A percentile compares a stretch with the other conserved stretches of the same genome.
phyloP scores from a whole-genome alignment of 257 asterid species.

The Ballota nigra region DNA sequence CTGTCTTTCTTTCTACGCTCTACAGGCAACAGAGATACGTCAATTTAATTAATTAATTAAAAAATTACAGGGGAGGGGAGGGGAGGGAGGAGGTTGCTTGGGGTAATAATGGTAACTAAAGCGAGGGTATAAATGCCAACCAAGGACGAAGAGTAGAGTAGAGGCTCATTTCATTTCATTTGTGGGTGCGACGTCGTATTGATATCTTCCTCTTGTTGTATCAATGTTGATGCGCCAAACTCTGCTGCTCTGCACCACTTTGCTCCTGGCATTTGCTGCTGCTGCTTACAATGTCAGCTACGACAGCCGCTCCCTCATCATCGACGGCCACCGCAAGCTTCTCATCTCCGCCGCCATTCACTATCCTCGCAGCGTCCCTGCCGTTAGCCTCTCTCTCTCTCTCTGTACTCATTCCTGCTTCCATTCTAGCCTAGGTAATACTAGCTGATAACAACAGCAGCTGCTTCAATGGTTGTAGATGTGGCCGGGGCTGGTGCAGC shows the following conservation, averaged over 20 bases:
- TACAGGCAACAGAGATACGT: not conserved
- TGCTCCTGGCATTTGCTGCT: not conserved
- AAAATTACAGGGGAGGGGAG: not conserved
- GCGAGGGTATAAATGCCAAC: not conserved
- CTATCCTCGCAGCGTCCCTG: constrained; percentile 97
- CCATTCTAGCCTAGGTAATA: too few relatives aligned
- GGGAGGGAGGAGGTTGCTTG: too few relatives aligned
- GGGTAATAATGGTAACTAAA: not conserved
- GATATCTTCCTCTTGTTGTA: too few relatives aligned
- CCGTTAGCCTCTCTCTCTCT: constrained; percentile 23
- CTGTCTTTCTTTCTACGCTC: not conserved
- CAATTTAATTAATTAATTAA: not conserved
- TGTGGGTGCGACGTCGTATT: not conserved
- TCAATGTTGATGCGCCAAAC: not conserved
- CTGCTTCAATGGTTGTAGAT: constrained; percentile 45
- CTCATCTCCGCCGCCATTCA: constrained; percentile 87
- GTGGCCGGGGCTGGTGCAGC: constrained; percentile 84
- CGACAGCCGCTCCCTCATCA: constrained; percentile 75
- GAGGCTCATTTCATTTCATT: not conserved
- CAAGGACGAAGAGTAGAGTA: not conserved
- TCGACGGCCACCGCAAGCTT: constrained; percentile 81
- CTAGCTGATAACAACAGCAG: not conserved
- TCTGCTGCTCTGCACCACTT: not conserved
- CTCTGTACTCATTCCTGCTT: not conserved
- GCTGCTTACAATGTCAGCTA: constrained; percentile 63